Percentiles rank a stretch among this genome's conserved stretches.
Conservation (phyloP, 768 basidiomycete species). For the Boletus rubroflammeus region DNA sequence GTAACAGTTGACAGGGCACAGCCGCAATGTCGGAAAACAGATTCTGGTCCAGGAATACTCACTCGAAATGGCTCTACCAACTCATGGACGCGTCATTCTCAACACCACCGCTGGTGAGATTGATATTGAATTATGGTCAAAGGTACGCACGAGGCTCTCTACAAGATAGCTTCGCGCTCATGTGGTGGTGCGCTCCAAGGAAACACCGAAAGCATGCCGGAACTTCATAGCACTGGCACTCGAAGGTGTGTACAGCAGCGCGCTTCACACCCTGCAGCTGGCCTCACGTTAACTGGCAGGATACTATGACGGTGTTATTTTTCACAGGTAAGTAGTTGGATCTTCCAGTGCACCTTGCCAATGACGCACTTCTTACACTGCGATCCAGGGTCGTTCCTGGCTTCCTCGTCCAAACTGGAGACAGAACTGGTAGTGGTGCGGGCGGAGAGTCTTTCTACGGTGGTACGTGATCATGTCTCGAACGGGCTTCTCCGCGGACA, state of each 20-base stretch:
- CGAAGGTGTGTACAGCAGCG: constrained; percentile 62
- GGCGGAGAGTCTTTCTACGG: constrained; percentile 97
- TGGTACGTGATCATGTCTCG: constrained; percentile 41
- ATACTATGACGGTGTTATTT: constrained; percentile 94
- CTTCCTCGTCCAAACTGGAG: constrained; percentile 94
- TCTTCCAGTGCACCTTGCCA: neutral
- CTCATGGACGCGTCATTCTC: constrained; percentile 80
- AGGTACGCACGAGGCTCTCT: constrained; percentile 43
- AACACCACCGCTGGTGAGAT: constrained; percentile 87
- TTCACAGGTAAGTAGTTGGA: constrained; percentile 65
- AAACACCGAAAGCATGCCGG: constrained; percentile 91
- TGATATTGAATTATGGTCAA: constrained; percentile 91
- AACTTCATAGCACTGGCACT: constrained; percentile 87
- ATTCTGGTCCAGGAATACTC: too few relatives aligned
- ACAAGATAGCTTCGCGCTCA: neutral
- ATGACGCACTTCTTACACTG: neutral
- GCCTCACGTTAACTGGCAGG: constrained; percentile 43
- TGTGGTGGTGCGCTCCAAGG: constrained; percentile 39
- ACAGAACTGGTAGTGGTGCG: constrained; percentile 83
- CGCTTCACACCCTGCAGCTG: neutral
- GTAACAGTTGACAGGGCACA: too few relatives aligned
- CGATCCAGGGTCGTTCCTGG: constrained; percentile 70
- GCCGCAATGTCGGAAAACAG: too few relatives aligned
- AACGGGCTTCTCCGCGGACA: neutral
- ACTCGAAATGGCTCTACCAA: constrained; percentile 70